These are phyloP conservation scores for Aquilaria yunnanensis DNA, from an alignment of 345 rosid species.

Conservation along the genomic window DNA sequence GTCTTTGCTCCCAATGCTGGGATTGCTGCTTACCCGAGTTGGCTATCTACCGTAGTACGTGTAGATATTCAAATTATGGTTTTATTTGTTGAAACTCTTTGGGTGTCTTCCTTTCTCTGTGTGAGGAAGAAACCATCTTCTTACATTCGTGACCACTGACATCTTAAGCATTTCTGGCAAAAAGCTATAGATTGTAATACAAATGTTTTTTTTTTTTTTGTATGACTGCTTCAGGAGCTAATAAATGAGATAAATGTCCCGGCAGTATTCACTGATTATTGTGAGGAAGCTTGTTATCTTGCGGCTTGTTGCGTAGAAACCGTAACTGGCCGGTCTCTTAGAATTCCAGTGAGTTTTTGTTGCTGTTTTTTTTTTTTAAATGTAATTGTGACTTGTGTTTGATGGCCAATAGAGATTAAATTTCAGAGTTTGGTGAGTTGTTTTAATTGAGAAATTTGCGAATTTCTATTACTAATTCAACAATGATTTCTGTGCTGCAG, in stretches of 20 bases:
- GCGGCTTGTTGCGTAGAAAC: conserved; percentile 57
- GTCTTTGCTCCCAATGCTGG: conserved; percentile 88
- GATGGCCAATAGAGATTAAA: neutral
- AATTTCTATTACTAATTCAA: conserved; percentile 7
- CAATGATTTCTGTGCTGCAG: conserved; percentile 33
- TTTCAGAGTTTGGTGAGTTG: neutral
- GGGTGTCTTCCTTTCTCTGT: neutral
- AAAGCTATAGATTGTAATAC: neutral
- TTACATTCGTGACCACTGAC: neutral
- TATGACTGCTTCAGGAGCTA: conserved; percentile 45
- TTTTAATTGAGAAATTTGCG: neutral
- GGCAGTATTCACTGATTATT: conserved; percentile 82
- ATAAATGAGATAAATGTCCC: conserved; percentile 62
- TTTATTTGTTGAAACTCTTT: neutral
- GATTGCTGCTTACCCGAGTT: conserved; percentile 76
- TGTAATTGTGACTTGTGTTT: neutral
- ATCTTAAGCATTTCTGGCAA: neutral
- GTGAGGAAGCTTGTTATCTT: conserved; percentile 96
- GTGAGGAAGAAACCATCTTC: conserved; percentile 1
- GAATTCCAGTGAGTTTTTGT: conserved; percentile 38
- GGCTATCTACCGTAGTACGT: conserved; percentile 79
- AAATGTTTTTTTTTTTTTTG: conserved; percentile 4
- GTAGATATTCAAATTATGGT: too few species aligned
- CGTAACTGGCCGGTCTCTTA: conserved; percentile 42
- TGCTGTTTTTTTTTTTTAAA: neutral